phyloP scores from a whole-genome alignment of 306 rosid genomes.

The Cotoneaster glaucophyllus region DNA sequence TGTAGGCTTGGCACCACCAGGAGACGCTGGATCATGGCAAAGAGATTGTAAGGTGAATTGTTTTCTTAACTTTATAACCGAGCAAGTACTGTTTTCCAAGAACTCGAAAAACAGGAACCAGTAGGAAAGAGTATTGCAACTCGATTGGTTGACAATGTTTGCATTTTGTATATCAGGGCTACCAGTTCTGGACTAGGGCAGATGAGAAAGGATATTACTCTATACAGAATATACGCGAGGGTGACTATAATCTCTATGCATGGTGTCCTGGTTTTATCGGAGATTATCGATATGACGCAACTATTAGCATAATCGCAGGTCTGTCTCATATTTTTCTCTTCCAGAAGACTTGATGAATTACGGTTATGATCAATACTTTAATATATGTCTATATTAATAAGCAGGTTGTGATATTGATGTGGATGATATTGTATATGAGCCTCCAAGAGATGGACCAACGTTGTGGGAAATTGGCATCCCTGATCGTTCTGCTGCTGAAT shows the following conservation, averaged over 20 bases:
- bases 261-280: slow-evolving; percentile 83
- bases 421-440: slow-evolving; percentile 58
- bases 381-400: background rate
- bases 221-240: slow-evolving; percentile 37
- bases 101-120: background rate
- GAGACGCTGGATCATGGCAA: slow-evolving; percentile 50
- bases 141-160: background rate
- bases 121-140: too few relatives aligned
- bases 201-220: slow-evolving; percentile 58
- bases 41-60: slow-evolving; percentile 65
- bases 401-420: slow-evolving; percentile 48
- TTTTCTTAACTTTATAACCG: background rate
- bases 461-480: slow-evolving; percentile 94
- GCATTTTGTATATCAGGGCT: slow-evolving; percentile 37
- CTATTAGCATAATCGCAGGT: slow-evolving; percentile 43
- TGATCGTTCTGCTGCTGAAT: slow-evolving; percentile 78
- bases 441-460: slow-evolving; percentile 84
- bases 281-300: slow-evolving; percentile 45
- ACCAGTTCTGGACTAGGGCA: slow-evolving; percentile 79
- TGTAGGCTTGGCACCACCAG: slow-evolving; percentile 51
- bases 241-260: slow-evolving; percentile 59
- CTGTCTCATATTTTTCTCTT: background rate
- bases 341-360: too few relatives aligned
- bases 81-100: background rate
- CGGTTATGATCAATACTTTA: background rate